phyloP scores from a whole-genome alignment of 78 protist genomes.

The Dictyostelium firmibasis region DNA sequence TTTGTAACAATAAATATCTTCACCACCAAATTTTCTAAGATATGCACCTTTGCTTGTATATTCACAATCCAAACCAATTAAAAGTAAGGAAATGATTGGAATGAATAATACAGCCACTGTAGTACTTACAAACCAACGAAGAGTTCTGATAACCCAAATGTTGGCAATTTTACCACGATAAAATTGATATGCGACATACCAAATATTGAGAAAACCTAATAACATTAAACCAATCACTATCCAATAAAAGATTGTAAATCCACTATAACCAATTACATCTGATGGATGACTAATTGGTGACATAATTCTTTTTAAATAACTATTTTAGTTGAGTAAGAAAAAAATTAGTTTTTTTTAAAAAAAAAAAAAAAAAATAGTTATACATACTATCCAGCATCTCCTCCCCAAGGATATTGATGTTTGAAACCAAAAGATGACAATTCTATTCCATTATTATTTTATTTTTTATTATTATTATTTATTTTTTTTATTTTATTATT shows the following conservation, averaged over 20 bases:
- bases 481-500: background rate
- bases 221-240: conserved; percentile 34
- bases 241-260: conserved; percentile 33
- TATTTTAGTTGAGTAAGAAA: too few relatives aligned
- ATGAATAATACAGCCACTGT: conserved; percentile 53
- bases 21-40: background rate
- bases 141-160: conserved; percentile 45
- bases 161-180: conserved; percentile 64
- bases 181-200: conserved; percentile 53
- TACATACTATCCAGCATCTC: conserved; percentile 40
- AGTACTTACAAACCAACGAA: conserved; percentile 61
- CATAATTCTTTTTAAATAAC: too few relatives aligned
- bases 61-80: conserved; percentile 48
- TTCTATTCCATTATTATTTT: background rate
- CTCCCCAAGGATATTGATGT: conserved; percentile 63
- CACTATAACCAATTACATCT: conserved; percentile 23
- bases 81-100: conserved; percentile 41
- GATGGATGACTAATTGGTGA: conserved; percentile 72
- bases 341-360: too few relatives aligned
- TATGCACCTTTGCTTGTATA: background rate
- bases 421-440: conserved; percentile 73
- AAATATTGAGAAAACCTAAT: conserved; percentile 43
- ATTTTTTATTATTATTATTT: background rate
- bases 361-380: too few relatives aligned
- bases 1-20: conserved; percentile 25